Evolutionary conservation across 257 asterid genomes (phyloP), one percentile per base, ranked within the genome.

Genomic region (Fraxinus anomala): DNA sequence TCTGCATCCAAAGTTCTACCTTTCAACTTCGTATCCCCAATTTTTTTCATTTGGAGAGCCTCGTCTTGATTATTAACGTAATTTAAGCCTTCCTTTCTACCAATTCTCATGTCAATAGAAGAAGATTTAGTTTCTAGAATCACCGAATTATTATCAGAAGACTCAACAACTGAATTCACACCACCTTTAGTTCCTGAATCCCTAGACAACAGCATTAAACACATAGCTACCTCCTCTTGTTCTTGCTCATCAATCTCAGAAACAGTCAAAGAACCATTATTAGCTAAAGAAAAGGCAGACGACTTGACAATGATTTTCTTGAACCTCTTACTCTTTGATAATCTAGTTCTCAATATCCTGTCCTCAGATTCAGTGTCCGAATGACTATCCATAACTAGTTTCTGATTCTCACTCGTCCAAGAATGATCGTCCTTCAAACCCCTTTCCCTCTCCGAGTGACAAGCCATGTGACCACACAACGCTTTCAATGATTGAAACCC

Each of bases 391-490:
- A 87, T 40, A 79, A 80, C 89, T 21, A 81, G 68, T 83, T 89
- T 91, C 78, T 87, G 90, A 80, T 81, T 85, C 83, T 89, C 95
- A 80, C 88, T 90, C 11, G 90, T 95, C 99, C 99, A 92, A 1
- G 96, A 93, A 75, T 84, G 73, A 84, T 92, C 97, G 73, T 95
- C 94, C 82, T 88, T 91, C 75, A 83, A 70, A 17, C 80, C 85
- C 80, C 75, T 91, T 23, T 94, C 97, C 84, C 73, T 91, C 0
- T 91, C 97, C 0, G 99, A 95, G 80, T 95, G 99, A 76, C 92
- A 93, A 80, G 99, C 99, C 99, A 95, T 95, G 79, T 95, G 99
- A 1, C 99, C 98, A 79, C 98, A 95, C 84, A 95, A 80, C 13
- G 99, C 99, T 75, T 95, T 95, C 88, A 87, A 23, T 1, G 99